Evolutionary conservation across 106 monocot genomes (phyloP), one percentile per base, ranked within the genome.

Genomic region (Acorus gramineus): DNA sequence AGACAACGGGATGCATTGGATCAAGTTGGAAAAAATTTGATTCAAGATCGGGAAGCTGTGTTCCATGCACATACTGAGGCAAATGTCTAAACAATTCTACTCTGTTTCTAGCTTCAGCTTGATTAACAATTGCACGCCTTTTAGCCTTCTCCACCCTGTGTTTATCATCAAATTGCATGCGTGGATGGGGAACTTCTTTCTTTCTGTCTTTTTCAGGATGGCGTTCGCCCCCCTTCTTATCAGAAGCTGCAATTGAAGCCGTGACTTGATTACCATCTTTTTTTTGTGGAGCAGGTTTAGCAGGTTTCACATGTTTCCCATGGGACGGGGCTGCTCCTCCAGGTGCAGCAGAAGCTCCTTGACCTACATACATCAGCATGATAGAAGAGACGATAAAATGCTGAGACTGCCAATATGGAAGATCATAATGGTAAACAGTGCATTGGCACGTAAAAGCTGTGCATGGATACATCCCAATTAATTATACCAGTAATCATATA

Each of bases 51-150:
- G 85, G 90, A 64, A 90, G 76, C 50, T 90, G 90, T 58, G 87
- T 85, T 11, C 95, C 90, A 77, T 90, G 95, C 3, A 78, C 76
- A 71, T 90, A 96, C 59, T 96, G 95, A 52, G 95, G 95, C 52
- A 96, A 75, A 68, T 96, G 95, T 53, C 95, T 69, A 62, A 96
- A 96, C 63, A 96, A 73, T 56, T 96, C 95, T 76, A 90, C 95
- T 70, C 79, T 82, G 13, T 96, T 96, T 70, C 76, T 78, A 50
- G 87, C 82, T 85, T 96, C 90, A 66, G 66, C 72, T 64, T 90
- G 90, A 71, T 75, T 85, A 6, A 90, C 90, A 4, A 90, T 60
- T 5, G 95, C 95, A 72, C 82, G 81, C 49, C 68, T 82, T 71
- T 90, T 96, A 65, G 84, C 78, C 76, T 96, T 96, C 65, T 87